Base-by-base conservation (phyloP, 768 basidiomycete species). In the Cyclocybe cylindracea region DNA sequence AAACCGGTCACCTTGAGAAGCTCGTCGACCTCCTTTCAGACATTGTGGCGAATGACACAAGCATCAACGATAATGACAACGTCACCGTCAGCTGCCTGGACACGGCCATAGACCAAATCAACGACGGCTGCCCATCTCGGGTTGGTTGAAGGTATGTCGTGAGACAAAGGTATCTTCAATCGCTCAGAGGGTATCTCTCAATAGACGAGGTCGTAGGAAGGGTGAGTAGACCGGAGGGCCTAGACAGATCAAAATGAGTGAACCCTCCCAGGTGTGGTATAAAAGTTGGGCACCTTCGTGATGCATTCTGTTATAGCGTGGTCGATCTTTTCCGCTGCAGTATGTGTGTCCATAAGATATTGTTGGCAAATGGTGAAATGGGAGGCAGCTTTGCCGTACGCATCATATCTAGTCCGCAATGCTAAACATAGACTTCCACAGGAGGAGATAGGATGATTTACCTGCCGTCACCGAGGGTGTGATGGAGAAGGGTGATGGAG, bases 211-310 rank as follows among this genome's bases (percentile, higher is more conserved):
- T 96, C 88, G 86, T 92, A 1, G 91, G 94, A 16, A 96, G 74
- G 39, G 85, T 79, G 37, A 97, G 70, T 97, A 97, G 33, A 87
- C 89, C 0, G 94, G 94, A 18, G 83, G 19, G 86, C 86, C 80
- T 89, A 58, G 10, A n/a, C 13, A 2, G 38, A 34, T 34, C 8
- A 31, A 41, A 2, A 38, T 43, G 19, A 34, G 24, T 14, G 14
- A 16, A 14, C 10, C 11, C 18, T 24, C 24, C 24, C 24, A 24
- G 24, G 24, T 24, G 24, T 24, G 24, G 24, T 24, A 24, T 5
- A 13, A 10, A 32, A 41, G 32, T 6, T 10, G 60, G 70, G n/a
- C 60, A 82, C 85, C 49, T 56, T 65, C 10, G 76, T 78, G 31
- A 88, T 77, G 55, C 85, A 86, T 39, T 85, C 84, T 7, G 76